Evolutionary conservation across 1,284 basidiomycete species (phyloP).

Genomic region (Agaricales sp.): DNA sequence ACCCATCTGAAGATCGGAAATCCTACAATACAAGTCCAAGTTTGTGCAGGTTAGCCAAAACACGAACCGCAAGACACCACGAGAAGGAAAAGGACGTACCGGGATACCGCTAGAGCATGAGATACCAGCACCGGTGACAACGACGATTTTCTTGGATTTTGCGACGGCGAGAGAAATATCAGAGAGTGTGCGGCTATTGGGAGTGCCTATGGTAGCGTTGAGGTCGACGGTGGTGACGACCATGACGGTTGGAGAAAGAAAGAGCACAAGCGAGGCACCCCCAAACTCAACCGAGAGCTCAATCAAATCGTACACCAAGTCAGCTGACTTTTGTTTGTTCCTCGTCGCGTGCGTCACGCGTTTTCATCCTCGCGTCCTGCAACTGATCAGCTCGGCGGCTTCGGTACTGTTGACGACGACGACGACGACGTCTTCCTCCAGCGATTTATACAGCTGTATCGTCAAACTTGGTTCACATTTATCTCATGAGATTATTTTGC

Average conservation of each 20-base stretch:
- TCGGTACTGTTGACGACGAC: no score
- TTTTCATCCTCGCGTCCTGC: no score
- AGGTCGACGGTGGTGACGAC: constrained; percentile 46
- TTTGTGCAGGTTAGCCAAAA: neutral
- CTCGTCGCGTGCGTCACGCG: no score
- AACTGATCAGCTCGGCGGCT: no score
- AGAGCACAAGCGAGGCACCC: no score
- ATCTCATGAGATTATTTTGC: no score
- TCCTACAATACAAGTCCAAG: constrained; percentile 51
- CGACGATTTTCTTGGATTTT: constrained; percentile 76
- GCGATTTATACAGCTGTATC: no score
- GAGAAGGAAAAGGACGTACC: neutral
- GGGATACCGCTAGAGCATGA: constrained; percentile 91
- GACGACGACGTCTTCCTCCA: no score
- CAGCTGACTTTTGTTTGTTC: no score
- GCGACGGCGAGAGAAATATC: constrained; percentile 69
- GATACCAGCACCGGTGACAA: constrained; percentile 88
- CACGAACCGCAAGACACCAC: neutral
- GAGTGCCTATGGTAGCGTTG: constrained; percentile 31
- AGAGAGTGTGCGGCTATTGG: constrained; percentile 44
- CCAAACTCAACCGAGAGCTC: no score
- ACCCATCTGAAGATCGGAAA: constrained; percentile 81
- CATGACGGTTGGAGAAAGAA: constrained; percentile 26
- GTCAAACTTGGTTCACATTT: no score
- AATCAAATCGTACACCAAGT: no score